A percentile compares a stretch with the other conserved stretches of the same genome.
Evolutionary conservation across 129 eudicot genomes (phyloP).

Genomic region (Apium graveolens): DNA sequence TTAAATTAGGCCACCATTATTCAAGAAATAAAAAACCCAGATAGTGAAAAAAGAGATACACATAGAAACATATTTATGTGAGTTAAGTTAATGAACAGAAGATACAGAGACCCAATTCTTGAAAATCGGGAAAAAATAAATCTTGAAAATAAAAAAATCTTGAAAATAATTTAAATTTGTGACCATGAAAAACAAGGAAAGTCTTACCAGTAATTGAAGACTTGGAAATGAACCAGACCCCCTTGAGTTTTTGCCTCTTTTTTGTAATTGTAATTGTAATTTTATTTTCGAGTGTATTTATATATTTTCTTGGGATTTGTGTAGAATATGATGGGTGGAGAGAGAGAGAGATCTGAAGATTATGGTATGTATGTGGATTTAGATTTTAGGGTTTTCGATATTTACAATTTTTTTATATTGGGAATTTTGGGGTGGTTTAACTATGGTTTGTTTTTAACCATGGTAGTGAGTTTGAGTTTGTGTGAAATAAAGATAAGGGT

Average conservation of each 20-base stretch:
- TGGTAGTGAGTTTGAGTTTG: not conserved
- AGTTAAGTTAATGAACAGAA: not conserved
- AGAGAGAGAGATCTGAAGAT: not conserved
- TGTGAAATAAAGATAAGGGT: not conserved
- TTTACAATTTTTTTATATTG: not conserved
- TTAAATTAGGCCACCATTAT: not conserved
- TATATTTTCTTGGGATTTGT: slow-evolving; percentile 6
- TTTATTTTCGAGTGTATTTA: not conserved
- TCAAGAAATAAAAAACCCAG: not conserved
- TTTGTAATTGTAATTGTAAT: not conserved
- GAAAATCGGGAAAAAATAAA: not conserved
- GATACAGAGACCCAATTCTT: not conserved
- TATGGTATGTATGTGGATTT: slow-evolving; percentile 5
- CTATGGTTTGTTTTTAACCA: slow-evolving; percentile 1
- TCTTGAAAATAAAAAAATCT: not conserved
- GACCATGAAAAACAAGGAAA: slow-evolving; percentile 3
- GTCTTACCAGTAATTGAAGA: slow-evolving; percentile 34
- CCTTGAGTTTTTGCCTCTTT: slow-evolving; percentile 22
- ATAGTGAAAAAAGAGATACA: not conserved
- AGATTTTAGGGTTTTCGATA: not conserved
- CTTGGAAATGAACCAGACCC: slow-evolving; percentile 11
- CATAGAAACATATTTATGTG: not conserved
- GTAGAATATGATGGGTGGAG: not conserved
- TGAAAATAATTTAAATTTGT: not conserved
- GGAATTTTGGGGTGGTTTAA: not conserved